Percentiles rank a stretch among this genome's conserved stretches.
These are phyloP conservation scores for Meira miltonrushii DNA, from an alignment of 1,284 basidiomycete genomes.

Conservation along the genomic window DNA sequence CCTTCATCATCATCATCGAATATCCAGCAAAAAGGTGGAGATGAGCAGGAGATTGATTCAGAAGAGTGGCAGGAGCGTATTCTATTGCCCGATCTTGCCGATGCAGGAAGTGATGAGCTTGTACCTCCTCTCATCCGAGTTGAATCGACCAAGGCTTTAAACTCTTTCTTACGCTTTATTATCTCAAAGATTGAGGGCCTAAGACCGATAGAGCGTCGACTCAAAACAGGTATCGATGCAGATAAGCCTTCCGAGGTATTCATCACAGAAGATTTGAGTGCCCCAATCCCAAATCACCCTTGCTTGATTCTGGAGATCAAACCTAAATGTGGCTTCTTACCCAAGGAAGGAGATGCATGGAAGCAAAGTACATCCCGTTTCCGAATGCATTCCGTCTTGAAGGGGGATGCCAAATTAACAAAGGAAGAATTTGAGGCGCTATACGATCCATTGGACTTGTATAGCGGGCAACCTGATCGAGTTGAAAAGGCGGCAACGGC, in stretches of 20 bases:
- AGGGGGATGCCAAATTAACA: not conserved
- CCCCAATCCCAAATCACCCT: not conserved
- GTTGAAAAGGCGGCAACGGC: not conserved
- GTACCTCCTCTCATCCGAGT: too few relatives aligned
- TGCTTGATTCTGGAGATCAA: slow-evolving; percentile 3
- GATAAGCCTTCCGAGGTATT: not conserved
- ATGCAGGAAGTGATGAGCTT: too few relatives aligned
- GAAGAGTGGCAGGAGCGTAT: too few relatives aligned
- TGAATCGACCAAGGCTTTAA: not conserved
- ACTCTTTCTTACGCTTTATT: not conserved
- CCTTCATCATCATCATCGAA: too few relatives aligned
- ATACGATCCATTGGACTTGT: slow-evolving; percentile 7
- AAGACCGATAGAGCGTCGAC: slow-evolving; percentile 6
- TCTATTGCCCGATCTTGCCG: too few relatives aligned
- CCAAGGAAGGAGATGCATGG: not conserved
- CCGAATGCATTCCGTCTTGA: slow-evolving; percentile 1
- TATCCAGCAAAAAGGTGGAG: too few relatives aligned
- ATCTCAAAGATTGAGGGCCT: slow-evolving; percentile 2
- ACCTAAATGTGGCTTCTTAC: slow-evolving; percentile 6
- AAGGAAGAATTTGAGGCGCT: not conserved
- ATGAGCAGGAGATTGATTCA: too few relatives aligned
- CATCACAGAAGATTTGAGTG: slow-evolving; percentile 7
- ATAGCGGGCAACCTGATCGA: not conserved
- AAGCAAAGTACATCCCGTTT: not conserved
- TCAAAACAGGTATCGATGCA: not conserved